Percentiles rank a stretch among this genome's conserved stretches.
phyloP scores from a whole-genome alignment of 140 eudicot genomes.

The Stevia rebaudiana region DNA sequence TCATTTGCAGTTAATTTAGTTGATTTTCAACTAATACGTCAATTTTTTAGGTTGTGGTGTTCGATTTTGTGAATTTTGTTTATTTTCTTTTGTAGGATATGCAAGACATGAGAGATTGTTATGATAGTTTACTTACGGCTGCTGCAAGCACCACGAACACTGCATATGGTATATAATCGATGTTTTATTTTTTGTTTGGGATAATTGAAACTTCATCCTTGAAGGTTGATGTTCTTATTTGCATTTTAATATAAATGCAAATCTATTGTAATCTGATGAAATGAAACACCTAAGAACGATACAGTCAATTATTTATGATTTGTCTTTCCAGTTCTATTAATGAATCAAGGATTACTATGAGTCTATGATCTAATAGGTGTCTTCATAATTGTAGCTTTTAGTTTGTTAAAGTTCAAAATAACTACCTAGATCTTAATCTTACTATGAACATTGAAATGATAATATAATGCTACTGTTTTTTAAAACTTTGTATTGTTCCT shows the following conservation, averaged over 20 bases:
- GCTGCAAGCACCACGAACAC: slow-evolving; percentile 82
- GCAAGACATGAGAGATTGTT: slow-evolving; percentile 86
- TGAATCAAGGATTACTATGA: background rate
- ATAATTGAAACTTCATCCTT: background rate
- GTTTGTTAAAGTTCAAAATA: background rate
- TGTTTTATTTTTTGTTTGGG: background rate
- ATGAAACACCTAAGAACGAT: background rate
- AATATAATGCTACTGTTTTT: background rate
- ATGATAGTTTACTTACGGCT: slow-evolving; percentile 80
- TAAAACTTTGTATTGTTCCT: background rate
- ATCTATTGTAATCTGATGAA: slow-evolving; percentile 4
- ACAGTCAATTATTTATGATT: background rate
- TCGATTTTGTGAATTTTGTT: slow-evolving; percentile 11
- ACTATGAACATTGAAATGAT: background rate
- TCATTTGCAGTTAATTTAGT: background rate
- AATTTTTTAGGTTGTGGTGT: background rate
- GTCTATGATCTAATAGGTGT: background rate
- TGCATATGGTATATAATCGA: slow-evolving; percentile 54
- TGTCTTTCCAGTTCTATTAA: background rate
- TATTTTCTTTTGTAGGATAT: slow-evolving; percentile 47
- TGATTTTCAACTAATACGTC: background rate
- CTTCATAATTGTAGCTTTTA: background rate
- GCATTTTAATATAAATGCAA: background rate
- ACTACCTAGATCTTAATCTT: background rate
- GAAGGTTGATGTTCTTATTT: slow-evolving; percentile 1